Evolutionary conservation across 345 rosid genomes (phyloP), one percentile per base, ranked within the genome.

Genomic region (Stellera chamaejasme): DNA sequence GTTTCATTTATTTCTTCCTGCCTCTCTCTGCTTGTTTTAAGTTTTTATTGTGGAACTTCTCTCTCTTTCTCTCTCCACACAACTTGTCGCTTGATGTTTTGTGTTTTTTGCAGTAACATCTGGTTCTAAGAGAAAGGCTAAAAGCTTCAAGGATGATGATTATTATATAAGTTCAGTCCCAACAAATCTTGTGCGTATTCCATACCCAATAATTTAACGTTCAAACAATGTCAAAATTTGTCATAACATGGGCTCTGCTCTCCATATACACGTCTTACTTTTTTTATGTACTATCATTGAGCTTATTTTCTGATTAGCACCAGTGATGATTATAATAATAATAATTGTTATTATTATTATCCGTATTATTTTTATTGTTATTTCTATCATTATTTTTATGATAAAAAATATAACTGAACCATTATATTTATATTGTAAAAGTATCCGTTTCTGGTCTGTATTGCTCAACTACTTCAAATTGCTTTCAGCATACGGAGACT

Each of bases 141-240:
- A 63, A 67, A 80, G 43, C 59, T 93, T 79, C 90, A 93, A 76
- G 81, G 99, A 87, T 56, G 92, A 93, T 72, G 97, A 93, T 36
- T 75, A 43, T 71, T 93, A 44, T 66, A 90, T 93, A 61, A 93
- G 96, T 64, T 75, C 97, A 36, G 76, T 93, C 62, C 99, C 96
- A 19, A 67, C 77, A 52, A 83, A 93, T 72, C 96, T 79, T 70
- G 97, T 93, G 79, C 15, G 87, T 67, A 13, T 55, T 10, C 54
- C 44, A 47, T 48, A 44, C 42, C 58, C 53, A 46, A 45, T 10
- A 46, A 43, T 27, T 43, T 10, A 41, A 11, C 12, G 47, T 66
- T 32, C 1, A 32, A 32, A 32, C 39, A 32, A 32, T 32, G 39
- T 32, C 39, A 32, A n/a, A n/a, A n/a, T n/a, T 63, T 39, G 10